Evolutionary conservation across 371 early-diverging fungal genomes (phyloP).

Genomic region (Mucor racemosus): DNA sequence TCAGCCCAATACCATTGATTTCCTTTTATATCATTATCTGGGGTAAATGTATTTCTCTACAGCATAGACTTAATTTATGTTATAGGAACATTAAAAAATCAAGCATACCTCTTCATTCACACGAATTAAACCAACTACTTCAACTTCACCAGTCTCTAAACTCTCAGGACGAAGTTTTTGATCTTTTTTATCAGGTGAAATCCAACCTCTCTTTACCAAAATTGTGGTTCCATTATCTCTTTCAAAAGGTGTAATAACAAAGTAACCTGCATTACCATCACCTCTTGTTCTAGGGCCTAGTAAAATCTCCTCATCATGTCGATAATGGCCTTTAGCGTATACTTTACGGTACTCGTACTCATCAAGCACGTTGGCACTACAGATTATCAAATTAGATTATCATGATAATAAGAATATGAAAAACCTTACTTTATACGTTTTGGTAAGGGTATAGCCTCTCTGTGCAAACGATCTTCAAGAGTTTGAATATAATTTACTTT

Average conservation of each 20-base stretch:
- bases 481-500: constrained; percentile 81
- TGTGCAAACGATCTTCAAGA: constrained; percentile 68
- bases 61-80: too few species aligned
- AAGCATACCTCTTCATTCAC: constrained; percentile 54
- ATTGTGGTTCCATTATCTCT: constrained; percentile 76
- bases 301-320: constrained; percentile 77
- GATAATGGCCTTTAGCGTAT: constrained; percentile 66
- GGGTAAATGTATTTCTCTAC: constrained; percentile 65
- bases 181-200: constrained; percentile 72
- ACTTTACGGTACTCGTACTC: constrained; percentile 81
- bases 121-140: constrained; percentile 68
- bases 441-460: constrained; percentile 73
- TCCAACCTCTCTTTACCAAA: constrained; percentile 90
- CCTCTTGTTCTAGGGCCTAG: constrained; percentile 80
- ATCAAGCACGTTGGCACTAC: constrained; percentile 53
- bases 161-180: constrained; percentile 61
- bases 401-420: not conserved
- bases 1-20: constrained; percentile 89
- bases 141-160: constrained; percentile 55
- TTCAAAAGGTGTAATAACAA: constrained; percentile 84
- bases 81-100: too few species aligned
- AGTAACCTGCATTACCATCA: constrained; percentile 81
- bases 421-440: constrained; percentile 61
- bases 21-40: constrained; percentile 64
- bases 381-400: not conserved